Evolutionary conservation across 805 yeast species (phyloP).

Genomic region (Saturnispora kantuleensis): DNA sequence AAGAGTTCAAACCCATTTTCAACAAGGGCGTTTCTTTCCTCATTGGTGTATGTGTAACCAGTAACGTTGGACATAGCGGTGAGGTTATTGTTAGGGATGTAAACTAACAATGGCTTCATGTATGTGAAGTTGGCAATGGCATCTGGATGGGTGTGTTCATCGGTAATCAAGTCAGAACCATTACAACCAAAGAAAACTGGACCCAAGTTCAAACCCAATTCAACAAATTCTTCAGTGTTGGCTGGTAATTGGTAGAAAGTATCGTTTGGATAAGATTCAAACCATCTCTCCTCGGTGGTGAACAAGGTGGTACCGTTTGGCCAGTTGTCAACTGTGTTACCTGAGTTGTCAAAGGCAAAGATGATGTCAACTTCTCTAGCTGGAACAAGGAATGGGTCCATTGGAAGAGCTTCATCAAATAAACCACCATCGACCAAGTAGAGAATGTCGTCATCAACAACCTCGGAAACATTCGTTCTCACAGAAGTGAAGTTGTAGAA

Average conservation of each 20-base stretch:
- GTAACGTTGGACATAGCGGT: conserved; percentile 53
- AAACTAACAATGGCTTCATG: conserved; percentile 62
- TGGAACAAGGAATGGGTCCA: conserved; percentile 51
- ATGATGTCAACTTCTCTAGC: conserved; percentile 51
- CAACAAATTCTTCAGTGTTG: conserved; percentile 45
- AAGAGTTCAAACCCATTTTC: conserved; percentile 63
- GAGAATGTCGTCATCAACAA: conserved; percentile 13
- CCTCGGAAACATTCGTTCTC: conserved; percentile 21
- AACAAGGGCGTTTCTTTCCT: conserved; percentile 49
- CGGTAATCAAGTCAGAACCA: conserved; percentile 39
- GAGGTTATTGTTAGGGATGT: conserved; percentile 59
- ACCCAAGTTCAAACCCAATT: conserved; percentile 44
- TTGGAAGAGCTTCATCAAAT: conserved; percentile 47
- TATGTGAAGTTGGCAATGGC: conserved; percentile 21
- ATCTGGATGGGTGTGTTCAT: conserved; percentile 16
- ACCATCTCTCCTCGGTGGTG: conserved; percentile 41
- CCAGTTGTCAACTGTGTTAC: conserved; percentile 49
- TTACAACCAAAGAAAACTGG: conserved; percentile 82
- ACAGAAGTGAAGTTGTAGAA: conserved; percentile 27
- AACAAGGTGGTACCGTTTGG: conserved; percentile 55
- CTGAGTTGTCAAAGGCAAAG: conserved; percentile 54
- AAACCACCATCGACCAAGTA: conserved; percentile 27
- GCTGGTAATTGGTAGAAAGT: conserved; percentile 64
- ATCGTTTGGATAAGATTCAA: conserved; percentile 38
- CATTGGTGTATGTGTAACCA: conserved; percentile 47